These are phyloP conservation scores for Thielaviopsis punctulata DNA, from an alignment of 2,329 filamentous ascomycete genomes.

Conservation along the genomic window DNA sequence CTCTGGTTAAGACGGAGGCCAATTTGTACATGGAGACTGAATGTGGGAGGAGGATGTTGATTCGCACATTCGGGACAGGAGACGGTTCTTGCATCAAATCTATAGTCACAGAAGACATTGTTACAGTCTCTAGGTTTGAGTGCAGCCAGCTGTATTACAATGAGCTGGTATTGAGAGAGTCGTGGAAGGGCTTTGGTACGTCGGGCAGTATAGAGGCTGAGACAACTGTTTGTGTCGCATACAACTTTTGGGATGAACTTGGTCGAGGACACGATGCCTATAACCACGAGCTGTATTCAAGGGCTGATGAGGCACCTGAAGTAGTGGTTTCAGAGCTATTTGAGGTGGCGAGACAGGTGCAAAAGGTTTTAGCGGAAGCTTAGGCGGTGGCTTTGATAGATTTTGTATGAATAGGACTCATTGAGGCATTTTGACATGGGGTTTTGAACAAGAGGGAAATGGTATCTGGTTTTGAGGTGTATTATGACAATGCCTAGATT, in stretches of 20 bases:
- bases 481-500: background rate
- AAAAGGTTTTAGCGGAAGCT: too few relatives aligned
- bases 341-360: too few relatives aligned
- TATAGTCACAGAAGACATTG: background rate
- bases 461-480: background rate
- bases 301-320: too few relatives aligned
- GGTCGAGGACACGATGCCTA: too few relatives aligned
- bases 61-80: background rate
- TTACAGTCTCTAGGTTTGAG: background rate
- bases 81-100: background rate
- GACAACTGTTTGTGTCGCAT: background rate
- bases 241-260: background rate
- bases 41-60: background rate
- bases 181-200: background rate
- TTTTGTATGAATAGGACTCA: too few relatives aligned
- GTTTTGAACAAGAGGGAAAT: too few relatives aligned
- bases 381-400: too few relatives aligned
- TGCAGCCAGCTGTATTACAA: background rate
- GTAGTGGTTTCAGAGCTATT: too few relatives aligned
- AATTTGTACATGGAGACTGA: background rate
- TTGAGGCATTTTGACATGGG: too few relatives aligned
- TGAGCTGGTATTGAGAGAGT: background rate
- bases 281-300: too few relatives aligned
- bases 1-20: background rate
- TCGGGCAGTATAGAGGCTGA: background rate